Conservation (phyloP, 768 basidiomycete genomes). For the Crepidotus variabilis region DNA sequence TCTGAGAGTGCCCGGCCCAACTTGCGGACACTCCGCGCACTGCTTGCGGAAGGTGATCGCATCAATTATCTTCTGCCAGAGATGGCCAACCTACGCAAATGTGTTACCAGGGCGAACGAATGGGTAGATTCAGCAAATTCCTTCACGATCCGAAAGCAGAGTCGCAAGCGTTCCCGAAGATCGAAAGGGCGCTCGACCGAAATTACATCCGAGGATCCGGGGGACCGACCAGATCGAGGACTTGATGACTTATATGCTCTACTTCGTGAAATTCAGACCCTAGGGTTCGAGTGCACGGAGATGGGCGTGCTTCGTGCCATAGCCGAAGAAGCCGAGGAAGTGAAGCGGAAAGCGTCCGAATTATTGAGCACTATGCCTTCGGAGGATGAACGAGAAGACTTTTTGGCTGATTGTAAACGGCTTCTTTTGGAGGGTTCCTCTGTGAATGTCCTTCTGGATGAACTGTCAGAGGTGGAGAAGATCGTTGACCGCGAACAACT, state of each 20-base stretch:
- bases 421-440: conserved; percentile 68
- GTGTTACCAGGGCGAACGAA: conserved; percentile 76
- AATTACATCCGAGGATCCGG: conserved; percentile 45
- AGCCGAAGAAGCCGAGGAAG: conserved; percentile 62
- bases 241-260: conserved; percentile 69
- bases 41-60: conserved; percentile 88
- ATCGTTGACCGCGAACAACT: conserved; percentile 80
- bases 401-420: conserved; percentile 66
- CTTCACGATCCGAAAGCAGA: conserved; percentile 76
- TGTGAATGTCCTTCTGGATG: conserved; percentile 81
- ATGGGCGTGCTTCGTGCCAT: conserved; percentile 52
- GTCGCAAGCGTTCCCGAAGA: conserved; percentile 69
- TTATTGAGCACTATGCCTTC: conserved; percentile 43
- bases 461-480: conserved; percentile 72
- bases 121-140: conserved; percentile 86
- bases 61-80: conserved; percentile 75
- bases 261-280: conserved; percentile 64
- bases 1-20: conserved; percentile 66
- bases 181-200: conserved; percentile 51
- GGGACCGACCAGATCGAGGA: conserved; percentile 67
- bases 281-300: conserved; percentile 86
- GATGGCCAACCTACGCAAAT: conserved; percentile 66
- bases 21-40: conserved; percentile 72
- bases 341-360: conserved; percentile 48
- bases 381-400: conserved; percentile 47